Evolutionary conservation across 2,329 filamentous ascomycete genomes (phyloP).

Genomic region (Colletotrichum tropicale): DNA sequence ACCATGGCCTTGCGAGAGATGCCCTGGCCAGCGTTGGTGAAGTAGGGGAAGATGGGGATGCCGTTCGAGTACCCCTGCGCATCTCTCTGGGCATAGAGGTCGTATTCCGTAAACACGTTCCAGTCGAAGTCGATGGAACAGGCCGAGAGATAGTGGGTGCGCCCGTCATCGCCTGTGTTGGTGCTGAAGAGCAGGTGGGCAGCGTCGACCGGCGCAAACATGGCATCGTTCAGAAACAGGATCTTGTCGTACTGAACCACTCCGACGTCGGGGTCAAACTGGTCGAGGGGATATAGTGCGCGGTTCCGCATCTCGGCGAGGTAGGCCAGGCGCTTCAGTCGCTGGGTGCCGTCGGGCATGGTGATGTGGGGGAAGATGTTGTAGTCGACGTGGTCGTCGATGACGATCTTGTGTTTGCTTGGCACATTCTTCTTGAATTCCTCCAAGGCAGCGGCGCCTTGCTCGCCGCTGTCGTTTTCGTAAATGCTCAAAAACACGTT

Average conservation of each 20-base stretch:
- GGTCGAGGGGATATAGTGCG: constrained; percentile 67
- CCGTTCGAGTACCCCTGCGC: constrained; percentile 66
- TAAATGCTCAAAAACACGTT: constrained; percentile 78
- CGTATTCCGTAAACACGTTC: constrained; percentile 72
- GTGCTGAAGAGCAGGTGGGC: constrained; percentile 66
- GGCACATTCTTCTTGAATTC: constrained; percentile 53
- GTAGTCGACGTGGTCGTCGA: constrained; percentile 63
- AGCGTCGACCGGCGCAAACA: constrained; percentile 55
- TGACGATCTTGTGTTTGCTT: constrained; percentile 57
- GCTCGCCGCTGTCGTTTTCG: constrained; percentile 69
- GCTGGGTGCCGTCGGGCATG: constrained; percentile 64
- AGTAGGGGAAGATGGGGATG: constrained; percentile 72
- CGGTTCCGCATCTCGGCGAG: constrained; percentile 76
- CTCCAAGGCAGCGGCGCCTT: constrained; percentile 57
- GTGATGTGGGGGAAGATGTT: constrained; percentile 61
- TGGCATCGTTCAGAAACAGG: constrained; percentile 72
- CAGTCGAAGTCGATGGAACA: constrained; percentile 73
- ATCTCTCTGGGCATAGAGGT: constrained; percentile 75
- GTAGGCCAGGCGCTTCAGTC: constrained; percentile 76
- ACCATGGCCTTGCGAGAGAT: constrained; percentile 68
- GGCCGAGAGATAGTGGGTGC: constrained; percentile 66
- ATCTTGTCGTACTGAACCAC: constrained; percentile 55
- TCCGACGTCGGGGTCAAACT: constrained; percentile 38
- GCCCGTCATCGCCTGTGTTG: constrained; percentile 55
- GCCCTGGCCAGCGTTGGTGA: constrained; percentile 56